Evolutionary conservation across 2,329 filamentous ascomycete genomes (phyloP).

Genomic region (Colletotrichum horii): DNA sequence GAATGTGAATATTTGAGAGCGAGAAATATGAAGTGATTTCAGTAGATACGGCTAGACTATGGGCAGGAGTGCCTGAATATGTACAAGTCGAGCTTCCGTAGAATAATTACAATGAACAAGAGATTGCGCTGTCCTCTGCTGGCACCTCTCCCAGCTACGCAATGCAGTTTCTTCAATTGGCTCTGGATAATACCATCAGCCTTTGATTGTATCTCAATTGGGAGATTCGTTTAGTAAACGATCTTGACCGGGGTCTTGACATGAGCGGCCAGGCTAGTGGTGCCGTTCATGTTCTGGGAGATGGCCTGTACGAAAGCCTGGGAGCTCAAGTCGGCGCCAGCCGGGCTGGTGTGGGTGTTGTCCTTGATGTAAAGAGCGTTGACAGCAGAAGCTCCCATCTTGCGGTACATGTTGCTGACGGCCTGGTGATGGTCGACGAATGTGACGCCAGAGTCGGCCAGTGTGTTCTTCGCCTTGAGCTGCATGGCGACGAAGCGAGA

Average conservation of each 20-base stretch:
- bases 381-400: constrained; percentile 53
- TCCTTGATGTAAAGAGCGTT: constrained; percentile 62
- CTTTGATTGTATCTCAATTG: too few relatives aligned
- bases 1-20: neutral
- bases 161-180: neutral
- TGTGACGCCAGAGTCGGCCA: constrained; percentile 41
- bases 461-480: constrained; percentile 36
- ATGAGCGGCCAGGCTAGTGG: constrained; percentile 27
- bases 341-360: constrained; percentile 66
- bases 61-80: neutral
- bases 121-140: neutral
- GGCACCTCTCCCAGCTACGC: neutral
- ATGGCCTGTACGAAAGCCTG: constrained; percentile 52
- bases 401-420: constrained; percentile 56
- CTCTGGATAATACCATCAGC: neutral
- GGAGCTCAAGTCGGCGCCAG: constrained; percentile 59
- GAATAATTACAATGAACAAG: neutral
- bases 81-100: neutral
- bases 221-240: neutral
- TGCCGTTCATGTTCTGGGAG: constrained; percentile 32
- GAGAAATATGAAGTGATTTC: neutral
- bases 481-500: constrained; percentile 61
- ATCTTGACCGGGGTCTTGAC: constrained; percentile 26
- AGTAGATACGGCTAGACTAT: neutral
- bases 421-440: constrained; percentile 67